phyloP scores from a whole-genome alignment of 768 basidiomycete genomes.

The Suillus clintonianus region DNA sequence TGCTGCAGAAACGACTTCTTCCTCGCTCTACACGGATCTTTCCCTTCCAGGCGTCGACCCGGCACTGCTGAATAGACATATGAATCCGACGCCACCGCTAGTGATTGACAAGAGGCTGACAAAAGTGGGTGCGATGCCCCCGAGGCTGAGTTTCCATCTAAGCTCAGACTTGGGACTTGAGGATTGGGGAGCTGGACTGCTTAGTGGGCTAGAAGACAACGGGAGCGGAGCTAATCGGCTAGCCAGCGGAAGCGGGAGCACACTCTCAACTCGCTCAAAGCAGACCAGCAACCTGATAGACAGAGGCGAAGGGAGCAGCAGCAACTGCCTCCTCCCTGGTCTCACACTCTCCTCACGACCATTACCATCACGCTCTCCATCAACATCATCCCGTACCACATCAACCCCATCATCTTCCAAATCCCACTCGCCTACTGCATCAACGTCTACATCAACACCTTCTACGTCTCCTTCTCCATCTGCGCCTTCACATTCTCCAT shows the following conservation, averaged over 20 bases:
- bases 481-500: slow-evolving; percentile 8
- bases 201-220: slow-evolving; percentile 51
- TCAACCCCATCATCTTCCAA: slow-evolving; percentile 15
- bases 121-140: slow-evolving; percentile 34
- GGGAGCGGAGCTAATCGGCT: not conserved
- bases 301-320: slow-evolving; percentile 6
- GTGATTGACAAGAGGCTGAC: slow-evolving; percentile 27
- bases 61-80: slow-evolving; percentile 7
- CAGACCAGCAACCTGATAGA: slow-evolving; percentile 6
- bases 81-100: slow-evolving; percentile 32
- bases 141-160: slow-evolving; percentile 56
- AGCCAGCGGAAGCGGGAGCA: too few species aligned
- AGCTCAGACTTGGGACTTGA: slow-evolving; percentile 42
- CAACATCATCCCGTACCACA: slow-evolving; percentile 18
- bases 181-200: slow-evolving; percentile 55
- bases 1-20: not conserved
- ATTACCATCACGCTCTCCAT: slow-evolving; percentile 9
- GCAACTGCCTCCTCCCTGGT: not conserved
- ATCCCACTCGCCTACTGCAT: not conserved
- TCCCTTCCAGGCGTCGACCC: slow-evolving; percentile 8
- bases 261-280: not conserved
- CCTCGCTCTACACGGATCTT: slow-evolving; percentile 18
- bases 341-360: not conserved
- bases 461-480: slow-evolving; percentile 8
- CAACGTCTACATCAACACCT: slow-evolving; percentile 1